Base-by-base conservation (phyloP, 306 rosid species). In the Purshia tridentata region DNA sequence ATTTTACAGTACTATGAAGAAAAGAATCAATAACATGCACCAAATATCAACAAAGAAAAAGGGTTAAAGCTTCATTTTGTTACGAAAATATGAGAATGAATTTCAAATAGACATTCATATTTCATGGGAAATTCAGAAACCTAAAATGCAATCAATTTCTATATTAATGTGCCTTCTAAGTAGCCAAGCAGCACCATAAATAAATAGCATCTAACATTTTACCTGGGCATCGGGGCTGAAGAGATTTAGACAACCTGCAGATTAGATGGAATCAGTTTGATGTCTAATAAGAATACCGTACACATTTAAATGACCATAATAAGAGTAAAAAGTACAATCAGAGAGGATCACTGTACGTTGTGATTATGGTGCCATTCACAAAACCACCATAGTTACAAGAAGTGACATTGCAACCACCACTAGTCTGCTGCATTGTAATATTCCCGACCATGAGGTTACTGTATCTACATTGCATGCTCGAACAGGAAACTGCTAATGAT, bases 151-250 rank as follows among this genome's bases (percentile, higher is more conserved):
- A 35, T 48, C 41, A 4, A 65, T 41, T 22, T 29, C 58, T 69
- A 18, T 58, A 18, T 83, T 29, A 52, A 46, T 58, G 66, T 66
- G 23, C 8, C 46, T 22, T 35, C 9, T 53, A 72, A n/a, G 44
- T 49, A 55, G 54, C 19, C 41, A 41, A 70, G 50, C 63, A 22
- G 29, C 37, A 51, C 42, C 14, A 50, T 8, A 6, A 9, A 72
- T 18, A n/a, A 46, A 42, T 9, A 72, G 57, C 40, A 75, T 18
- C 14, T 51, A 73, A 29, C 2, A 14, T 66, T 84, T 79, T 70
- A 94, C 99, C 99, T 42, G 99, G 99, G 82, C 99, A 95, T 77
- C 92, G 90, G 71, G 99, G 96, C 82, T 87, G 98, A 69, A 95
- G 97, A 70, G 86, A 87, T 2, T 93, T 56, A 10, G 96, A 83